These are phyloP conservation scores for Mycena belliarum DNA, from an alignment of 768 basidiomycete genomes.

Conservation along the genomic window DNA sequence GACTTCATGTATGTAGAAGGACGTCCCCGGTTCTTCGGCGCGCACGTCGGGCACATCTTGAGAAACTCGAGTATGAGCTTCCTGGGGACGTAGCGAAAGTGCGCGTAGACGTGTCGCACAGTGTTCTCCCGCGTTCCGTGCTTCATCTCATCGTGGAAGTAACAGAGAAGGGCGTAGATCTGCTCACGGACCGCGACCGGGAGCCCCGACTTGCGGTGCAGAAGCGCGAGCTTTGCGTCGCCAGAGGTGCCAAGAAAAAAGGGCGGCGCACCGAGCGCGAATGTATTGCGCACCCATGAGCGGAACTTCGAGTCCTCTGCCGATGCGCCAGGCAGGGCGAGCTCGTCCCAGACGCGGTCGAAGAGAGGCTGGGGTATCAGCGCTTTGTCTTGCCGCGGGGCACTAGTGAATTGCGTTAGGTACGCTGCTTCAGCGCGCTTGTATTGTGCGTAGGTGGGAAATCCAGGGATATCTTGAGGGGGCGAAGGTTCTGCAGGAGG, in stretches of 20 bases:
- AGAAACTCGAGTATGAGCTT: slow-evolving; percentile 80
- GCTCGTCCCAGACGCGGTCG: slow-evolving; percentile 70
- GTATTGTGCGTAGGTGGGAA: neutral
- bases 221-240: slow-evolving; percentile 44
- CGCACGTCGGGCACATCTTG: slow-evolving; percentile 78
- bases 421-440: neutral
- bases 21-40: neutral
- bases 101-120: slow-evolving; percentile 58
- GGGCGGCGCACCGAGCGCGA: neutral
- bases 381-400: slow-evolving; percentile 55
- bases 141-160: slow-evolving; percentile 62
- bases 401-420: neutral
- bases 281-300: neutral
- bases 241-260: slow-evolving; percentile 24
- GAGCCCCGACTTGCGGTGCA: slow-evolving; percentile 58
- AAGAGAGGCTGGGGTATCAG: slow-evolving; percentile 72
- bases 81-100: slow-evolving; percentile 85
- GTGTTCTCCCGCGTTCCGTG: slow-evolving; percentile 86
- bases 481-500: too few relatives aligned
- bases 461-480: neutral
- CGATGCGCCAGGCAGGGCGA: slow-evolving; percentile 46
- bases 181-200: slow-evolving; percentile 79
- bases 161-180: slow-evolving; percentile 75
- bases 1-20: neutral
- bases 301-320: neutral